Percentiles rank a stretch among this genome's conserved stretches.
Evolutionary conservation across 2,329 filamentous ascomycete species (phyloP).

Genomic region (Thermomyces lanuginosus): DNA sequence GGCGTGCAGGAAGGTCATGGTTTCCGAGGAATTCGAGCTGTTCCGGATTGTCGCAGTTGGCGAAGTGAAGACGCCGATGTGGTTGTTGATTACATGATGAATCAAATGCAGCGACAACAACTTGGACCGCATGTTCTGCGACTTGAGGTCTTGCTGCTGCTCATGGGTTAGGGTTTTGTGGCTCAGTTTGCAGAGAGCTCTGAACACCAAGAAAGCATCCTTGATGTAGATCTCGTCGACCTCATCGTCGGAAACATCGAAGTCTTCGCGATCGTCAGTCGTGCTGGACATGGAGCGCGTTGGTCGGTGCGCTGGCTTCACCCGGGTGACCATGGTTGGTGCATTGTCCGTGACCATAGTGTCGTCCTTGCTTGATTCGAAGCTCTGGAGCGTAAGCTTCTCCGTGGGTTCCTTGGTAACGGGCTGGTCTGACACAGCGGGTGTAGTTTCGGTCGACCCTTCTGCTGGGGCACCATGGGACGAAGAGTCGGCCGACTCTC

Average conservation of each 20-base stretch:
- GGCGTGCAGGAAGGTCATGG: conserved; percentile 81
- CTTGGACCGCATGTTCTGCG: conserved; percentile 94
- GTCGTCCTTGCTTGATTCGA: conserved; percentile 53
- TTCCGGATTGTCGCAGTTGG: conserved; percentile 83
- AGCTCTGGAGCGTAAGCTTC: conserved; percentile 52
- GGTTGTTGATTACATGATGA: conserved; percentile 87
- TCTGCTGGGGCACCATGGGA: too few species aligned
- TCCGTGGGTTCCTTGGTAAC: conserved; percentile 38
- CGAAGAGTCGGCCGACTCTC: conserved; percentile 22
- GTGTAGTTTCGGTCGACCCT: conserved; percentile 25
- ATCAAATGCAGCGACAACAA: conserved; percentile 89
- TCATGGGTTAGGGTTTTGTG: conserved; percentile 82
- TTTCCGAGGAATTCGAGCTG: conserved; percentile 65
- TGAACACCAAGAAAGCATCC: conserved; percentile 91
- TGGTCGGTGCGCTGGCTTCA: conserved; percentile 32
- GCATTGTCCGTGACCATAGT: conserved; percentile 50
- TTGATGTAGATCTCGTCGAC: conserved; percentile 96
- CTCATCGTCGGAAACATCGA: conserved; percentile 37
- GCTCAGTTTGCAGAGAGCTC: conserved; percentile 92
- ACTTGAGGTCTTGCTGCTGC: conserved; percentile 80
- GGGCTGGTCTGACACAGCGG: conserved; percentile 23
- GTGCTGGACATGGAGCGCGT: conserved; percentile 27
- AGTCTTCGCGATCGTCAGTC: conserved; percentile 24
- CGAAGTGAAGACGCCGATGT: conserved; percentile 78
- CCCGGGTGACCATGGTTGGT: conserved; percentile 48